Base-by-base conservation (phyloP, 108 stramenopile species). In the Poteriospumella lacustris region DNA sequence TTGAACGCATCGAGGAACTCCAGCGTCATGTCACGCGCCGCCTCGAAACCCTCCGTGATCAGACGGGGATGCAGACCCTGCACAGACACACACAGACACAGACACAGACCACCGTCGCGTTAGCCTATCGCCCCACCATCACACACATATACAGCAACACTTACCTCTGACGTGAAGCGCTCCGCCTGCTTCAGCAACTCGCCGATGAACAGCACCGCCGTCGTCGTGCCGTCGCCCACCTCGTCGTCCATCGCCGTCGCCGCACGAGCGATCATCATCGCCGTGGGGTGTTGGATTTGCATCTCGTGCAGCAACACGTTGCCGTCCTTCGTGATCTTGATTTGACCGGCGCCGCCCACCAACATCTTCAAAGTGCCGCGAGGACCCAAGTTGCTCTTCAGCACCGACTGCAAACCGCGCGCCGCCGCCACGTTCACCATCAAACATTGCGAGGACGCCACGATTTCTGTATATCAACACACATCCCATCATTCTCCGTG, bases 201-300 rank as follows among this genome's bases (percentile, higher is more conserved):
- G 42, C 98, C 98, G 0, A 33, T 70, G 24, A 56, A 56, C 24
- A 56, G 24, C 24, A 19, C 24, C 15, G 24, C 52, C 52, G 24
- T 15, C 52, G 19, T 19, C 52, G 52, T 19, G 19, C 19, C 36
- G 24, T 19, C 64, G 9, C 70, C 70, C 9, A 73, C 70, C 31
- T 73, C n/a, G 34, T 87, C 81, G 68, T 85, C 88, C 81, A 83
- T 83, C n/a, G 98, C 98, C 15, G 97, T 97, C 31, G 98, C 98
- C 2, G 95, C 96, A 31, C 98, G 89, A 2, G 96, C 97, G 90
- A 99, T 95, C 86, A 99, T 84, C 43, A 89, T 89, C 36, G 98
- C 98, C 29, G 98, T 99, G 77, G 98, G 98, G 88, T 97, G 98
- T 85, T 97, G 96, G 86, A 99, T 99, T 86, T 99, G 98, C 98